Percentiles rank a stretch among this genome's conserved stretches.
phyloP scores from a whole-genome alignment of 495 filamentous ascomycete species.

The Annulohypoxylon nitens region DNA sequence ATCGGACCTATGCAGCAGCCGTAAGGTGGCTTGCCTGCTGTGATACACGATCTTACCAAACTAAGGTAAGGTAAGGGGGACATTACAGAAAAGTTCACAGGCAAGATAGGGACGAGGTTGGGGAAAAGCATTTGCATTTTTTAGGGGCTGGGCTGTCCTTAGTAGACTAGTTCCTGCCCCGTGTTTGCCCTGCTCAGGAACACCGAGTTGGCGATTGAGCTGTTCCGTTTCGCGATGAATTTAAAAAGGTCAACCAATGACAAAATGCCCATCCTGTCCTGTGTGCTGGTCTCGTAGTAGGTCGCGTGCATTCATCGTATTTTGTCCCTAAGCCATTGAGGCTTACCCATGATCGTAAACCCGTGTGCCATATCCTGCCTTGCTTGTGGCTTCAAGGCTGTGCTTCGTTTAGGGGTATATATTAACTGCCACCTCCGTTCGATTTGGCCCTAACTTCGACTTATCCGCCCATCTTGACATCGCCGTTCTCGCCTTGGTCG shows the following conservation, averaged over 20 bases:
- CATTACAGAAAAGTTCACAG: background rate
- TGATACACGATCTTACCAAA: slow-evolving; percentile 54
- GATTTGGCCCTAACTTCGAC: background rate
- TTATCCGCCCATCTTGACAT: slow-evolving; percentile 75
- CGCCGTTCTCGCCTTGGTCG: slow-evolving; percentile 67
- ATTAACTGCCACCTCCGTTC: slow-evolving; percentile 20
- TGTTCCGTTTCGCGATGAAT: slow-evolving; percentile 24
- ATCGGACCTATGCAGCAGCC: slow-evolving; percentile 89
- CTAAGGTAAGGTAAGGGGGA: background rate
- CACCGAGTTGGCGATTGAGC: slow-evolving; percentile 12
- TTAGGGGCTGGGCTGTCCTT: background rate
- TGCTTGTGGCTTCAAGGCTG: slow-evolving; percentile 4
- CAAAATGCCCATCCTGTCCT: slow-evolving; percentile 4
- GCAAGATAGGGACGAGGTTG: slow-evolving; percentile 11
- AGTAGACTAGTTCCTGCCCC: slow-evolving; percentile 14
- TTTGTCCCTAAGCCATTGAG: background rate
- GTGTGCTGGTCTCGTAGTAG: background rate
- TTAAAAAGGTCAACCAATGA: slow-evolving; percentile 12
- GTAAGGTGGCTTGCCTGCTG: slow-evolving; percentile 93
- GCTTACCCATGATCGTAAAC: slow-evolving; percentile 7
- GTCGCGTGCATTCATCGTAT: background rate
- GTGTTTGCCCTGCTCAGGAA: slow-evolving; percentile 15
- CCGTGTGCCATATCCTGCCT: slow-evolving; percentile 6
- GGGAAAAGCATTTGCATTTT: slow-evolving; percentile 42
- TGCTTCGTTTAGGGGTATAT: slow-evolving; percentile 39